Conservation (phyloP, 2,329 filamentous ascomycete genomes). For the Hypoxylon sp. region DNA sequence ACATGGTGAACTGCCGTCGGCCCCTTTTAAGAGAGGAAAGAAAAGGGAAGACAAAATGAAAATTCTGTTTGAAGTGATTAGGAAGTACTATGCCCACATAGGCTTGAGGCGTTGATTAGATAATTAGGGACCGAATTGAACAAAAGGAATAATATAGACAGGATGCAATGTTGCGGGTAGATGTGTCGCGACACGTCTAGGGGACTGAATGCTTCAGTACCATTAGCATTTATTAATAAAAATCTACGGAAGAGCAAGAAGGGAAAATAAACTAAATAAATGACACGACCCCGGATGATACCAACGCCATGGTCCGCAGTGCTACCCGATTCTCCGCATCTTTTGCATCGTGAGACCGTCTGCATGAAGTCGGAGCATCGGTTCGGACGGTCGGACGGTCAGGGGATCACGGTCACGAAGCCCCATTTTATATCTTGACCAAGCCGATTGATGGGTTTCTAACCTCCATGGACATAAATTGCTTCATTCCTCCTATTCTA, state of each 20-base stretch:
- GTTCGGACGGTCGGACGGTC: constrained; percentile 35
- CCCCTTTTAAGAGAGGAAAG: not conserved
- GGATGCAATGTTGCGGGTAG: not conserved
- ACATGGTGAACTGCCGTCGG: constrained; percentile 4
- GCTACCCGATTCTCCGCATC: constrained; percentile 14
- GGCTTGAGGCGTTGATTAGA: not conserved
- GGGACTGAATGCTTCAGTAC: not conserved
- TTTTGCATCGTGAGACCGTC: constrained; percentile 5
- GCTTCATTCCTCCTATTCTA: not conserved
- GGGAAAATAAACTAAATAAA: not conserved
- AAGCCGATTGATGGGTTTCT: not conserved
- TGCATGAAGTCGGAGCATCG: constrained; percentile 22
- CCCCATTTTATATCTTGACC: not conserved
- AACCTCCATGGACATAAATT: not conserved
- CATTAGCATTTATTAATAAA: not conserved
- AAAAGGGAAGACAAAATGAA: not conserved
- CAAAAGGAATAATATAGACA: not conserved
- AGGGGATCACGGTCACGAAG: not conserved
- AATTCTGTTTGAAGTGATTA: not conserved
- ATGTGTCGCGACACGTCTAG: not conserved
- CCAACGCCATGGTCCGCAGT: constrained; percentile 3
- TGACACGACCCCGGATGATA: constrained; percentile 2
- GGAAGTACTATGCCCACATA: not conserved
- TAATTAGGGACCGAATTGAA: not conserved
- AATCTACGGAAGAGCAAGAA: not conserved